phyloP scores from a whole-genome alignment of 345 rosid species.

The Citropsis articulata region DNA sequence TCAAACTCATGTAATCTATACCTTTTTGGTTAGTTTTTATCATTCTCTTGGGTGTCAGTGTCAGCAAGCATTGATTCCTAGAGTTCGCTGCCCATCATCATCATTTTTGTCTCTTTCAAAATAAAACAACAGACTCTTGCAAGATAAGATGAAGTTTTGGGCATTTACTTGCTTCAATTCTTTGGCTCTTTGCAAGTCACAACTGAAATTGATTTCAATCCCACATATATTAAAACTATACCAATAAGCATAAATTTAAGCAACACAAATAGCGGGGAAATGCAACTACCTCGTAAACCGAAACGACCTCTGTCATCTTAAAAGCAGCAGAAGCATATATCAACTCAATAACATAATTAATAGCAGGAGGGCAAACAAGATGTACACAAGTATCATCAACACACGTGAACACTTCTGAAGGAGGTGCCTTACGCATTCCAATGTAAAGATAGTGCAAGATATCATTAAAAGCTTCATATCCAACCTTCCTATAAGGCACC shows the following conservation, averaged over 20 bases:
- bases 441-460: constrained; percentile 32
- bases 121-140: no score
- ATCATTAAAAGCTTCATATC: constrained; percentile 33
- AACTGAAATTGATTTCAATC: no score
- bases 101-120: no score
- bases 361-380: constrained; percentile 42
- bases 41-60: no score
- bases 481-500: constrained; percentile 27
- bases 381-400: constrained; percentile 37
- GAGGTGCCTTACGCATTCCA: constrained; percentile 32
- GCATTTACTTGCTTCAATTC: no score
- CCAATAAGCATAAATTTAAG: no score
- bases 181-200: not conserved
- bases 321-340: constrained; percentile 39
- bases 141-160: no score
- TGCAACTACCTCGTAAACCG: constrained; percentile 40
- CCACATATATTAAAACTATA: no score
- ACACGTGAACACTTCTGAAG: constrained; percentile 41
- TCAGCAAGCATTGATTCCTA: no score
- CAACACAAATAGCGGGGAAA: not conserved
- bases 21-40: no score
- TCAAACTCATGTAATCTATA: not conserved
- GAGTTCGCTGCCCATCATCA: no score
- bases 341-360: constrained; percentile 40
- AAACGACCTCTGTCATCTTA: constrained; percentile 33